Evolutionary conservation across 2,329 filamentous ascomycete genomes (phyloP).

Genomic region (Talaromyces sp.): DNA sequence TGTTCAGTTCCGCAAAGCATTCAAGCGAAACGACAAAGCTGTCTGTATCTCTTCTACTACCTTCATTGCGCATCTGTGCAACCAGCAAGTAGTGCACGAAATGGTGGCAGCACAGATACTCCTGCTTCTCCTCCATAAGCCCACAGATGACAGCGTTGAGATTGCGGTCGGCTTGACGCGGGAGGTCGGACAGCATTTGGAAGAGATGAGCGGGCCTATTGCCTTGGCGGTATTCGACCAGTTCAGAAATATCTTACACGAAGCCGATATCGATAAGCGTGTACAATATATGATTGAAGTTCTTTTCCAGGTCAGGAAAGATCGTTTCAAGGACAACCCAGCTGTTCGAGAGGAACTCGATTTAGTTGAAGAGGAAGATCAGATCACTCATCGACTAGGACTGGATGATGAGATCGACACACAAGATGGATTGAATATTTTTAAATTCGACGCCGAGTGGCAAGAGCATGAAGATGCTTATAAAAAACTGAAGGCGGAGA

Average conservation of each 20-base stretch:
- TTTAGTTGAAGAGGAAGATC: slow-evolving; percentile 94
- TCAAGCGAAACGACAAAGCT: slow-evolving; percentile 93
- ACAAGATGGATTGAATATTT: slow-evolving; percentile 87
- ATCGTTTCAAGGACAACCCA: slow-evolving; percentile 93
- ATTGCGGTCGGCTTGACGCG: slow-evolving; percentile 91
- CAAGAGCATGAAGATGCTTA: slow-evolving; percentile 90
- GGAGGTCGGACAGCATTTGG: slow-evolving; percentile 88
- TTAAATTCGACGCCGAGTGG: slow-evolving; percentile 88
- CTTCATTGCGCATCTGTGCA: slow-evolving; percentile 92
- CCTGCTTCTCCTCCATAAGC: slow-evolving; percentile 86
- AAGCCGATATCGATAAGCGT: slow-evolving; percentile 93
- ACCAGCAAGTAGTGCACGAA: slow-evolving; percentile 93
- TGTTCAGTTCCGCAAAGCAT: slow-evolving; percentile 91
- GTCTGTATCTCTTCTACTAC: slow-evolving; percentile 91
- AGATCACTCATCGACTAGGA: slow-evolving; percentile 84
- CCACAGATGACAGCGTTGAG: slow-evolving; percentile 95
- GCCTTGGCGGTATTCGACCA: slow-evolving; percentile 90
- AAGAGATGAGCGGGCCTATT: slow-evolving; percentile 90
- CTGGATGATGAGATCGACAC: slow-evolving; percentile 81
- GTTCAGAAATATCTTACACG: slow-evolving; percentile 90
- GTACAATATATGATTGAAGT: slow-evolving; percentile 99
- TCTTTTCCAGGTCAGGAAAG: slow-evolving; percentile 91
- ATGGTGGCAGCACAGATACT: slow-evolving; percentile 90
- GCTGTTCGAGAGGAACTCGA: slow-evolving; percentile 90
- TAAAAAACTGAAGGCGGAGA: slow-evolving; percentile 85